Percentiles rank a stretch among this genome's conserved stretches.
Evolutionary conservation across 1,284 basidiomycete genomes (phyloP).

Genomic region (Ustilago bromivora): DNA sequence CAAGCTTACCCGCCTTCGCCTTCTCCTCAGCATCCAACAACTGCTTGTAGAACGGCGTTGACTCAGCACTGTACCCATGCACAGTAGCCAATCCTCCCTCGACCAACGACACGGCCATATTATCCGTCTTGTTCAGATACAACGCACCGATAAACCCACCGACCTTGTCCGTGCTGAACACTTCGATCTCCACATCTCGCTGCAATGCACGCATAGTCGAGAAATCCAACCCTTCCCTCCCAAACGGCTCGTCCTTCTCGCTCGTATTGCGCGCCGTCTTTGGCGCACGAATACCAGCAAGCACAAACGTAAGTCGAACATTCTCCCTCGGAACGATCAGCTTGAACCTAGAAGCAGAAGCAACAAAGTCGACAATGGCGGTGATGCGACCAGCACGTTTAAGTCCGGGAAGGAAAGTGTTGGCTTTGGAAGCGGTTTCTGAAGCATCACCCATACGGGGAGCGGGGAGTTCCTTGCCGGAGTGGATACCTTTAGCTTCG

Average conservation of each 20-base stretch:
- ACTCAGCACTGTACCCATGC: conserved; percentile 87
- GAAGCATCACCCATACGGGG: conserved; percentile 87
- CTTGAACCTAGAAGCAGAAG: conserved; percentile 70
- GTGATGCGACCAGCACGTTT: conserved; percentile 86
- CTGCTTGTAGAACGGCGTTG: conserved; percentile 81
- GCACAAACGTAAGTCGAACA: conserved; percentile 61
- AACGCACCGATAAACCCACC: conserved; percentile 94
- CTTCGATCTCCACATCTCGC: conserved; percentile 91
- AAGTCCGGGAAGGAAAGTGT: conserved; percentile 84
- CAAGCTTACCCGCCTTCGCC: conserved; percentile 78
- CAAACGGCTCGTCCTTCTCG: conserved; percentile 91
- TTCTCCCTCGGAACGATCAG: conserved; percentile 62
- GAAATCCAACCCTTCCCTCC: conserved; percentile 84
- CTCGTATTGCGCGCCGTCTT: conserved; percentile 74
- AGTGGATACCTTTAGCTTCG: conserved; percentile 89
- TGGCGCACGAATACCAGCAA: conserved; percentile 70
- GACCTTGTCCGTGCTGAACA: conserved; percentile 89
- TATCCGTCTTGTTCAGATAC: conserved; percentile 79
- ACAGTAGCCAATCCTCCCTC: conserved; percentile 84
- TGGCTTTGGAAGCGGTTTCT: conserved; percentile 58
- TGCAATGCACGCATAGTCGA: conserved; percentile 86
- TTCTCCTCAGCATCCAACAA: conserved; percentile 82
- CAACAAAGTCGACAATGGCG: conserved; percentile 92
- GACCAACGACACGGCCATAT: conserved; percentile 85
- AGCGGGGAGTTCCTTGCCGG: conserved; percentile 82